Evolutionary conservation across 306 rosid genomes (phyloP), one percentile per base, ranked within the genome.

Genomic region (Quercus bicolor): DNA sequence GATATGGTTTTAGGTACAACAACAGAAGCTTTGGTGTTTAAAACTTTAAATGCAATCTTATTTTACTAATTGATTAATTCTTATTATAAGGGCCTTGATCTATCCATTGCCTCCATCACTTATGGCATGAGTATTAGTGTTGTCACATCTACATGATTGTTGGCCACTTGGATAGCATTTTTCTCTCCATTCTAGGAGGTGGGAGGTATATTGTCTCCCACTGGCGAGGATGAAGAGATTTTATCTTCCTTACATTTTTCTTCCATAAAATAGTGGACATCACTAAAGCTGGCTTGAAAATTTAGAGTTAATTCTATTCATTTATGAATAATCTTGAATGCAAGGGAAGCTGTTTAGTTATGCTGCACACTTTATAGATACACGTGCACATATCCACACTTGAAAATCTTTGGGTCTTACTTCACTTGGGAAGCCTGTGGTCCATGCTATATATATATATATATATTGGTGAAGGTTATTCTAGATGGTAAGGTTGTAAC

Each of bases 111-210:
- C 56, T 73, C 26, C 77, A 10, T 5, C 51, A 14, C 48, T 40
- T 72, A 70, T 72, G 51, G 37, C 15, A 11, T 16, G 51, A 70
- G 34, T 43, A 59, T 59, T 45, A 18, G 19, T 57, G 33, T n/a
- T 70, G 45, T 78, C 59, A 60, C 45, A 70, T 79, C 78, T 79
- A 68, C 60, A 53, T 7, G 68, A 33, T 15, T 81, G 79, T 45
- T 61, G 57, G 37, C 52, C 12, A 70, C 61, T 53, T 74, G 53
- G 61, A 56, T 48, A 34, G 26, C 18, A 10, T 8, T 34, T 68
- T 26, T 33, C 10, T 37, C 16, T 68, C 52, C 26, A 9, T 34
- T 34, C 16, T 52, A 57, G 55, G 72, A 55, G 66, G 59, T 65
- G 12, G 73, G 37, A 53, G 40, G 57, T 75, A 40, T 29, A 61